Evolutionary conservation across 148 eudicot genomes (phyloP).

Genomic region (Rhododendron henanense): DNA sequence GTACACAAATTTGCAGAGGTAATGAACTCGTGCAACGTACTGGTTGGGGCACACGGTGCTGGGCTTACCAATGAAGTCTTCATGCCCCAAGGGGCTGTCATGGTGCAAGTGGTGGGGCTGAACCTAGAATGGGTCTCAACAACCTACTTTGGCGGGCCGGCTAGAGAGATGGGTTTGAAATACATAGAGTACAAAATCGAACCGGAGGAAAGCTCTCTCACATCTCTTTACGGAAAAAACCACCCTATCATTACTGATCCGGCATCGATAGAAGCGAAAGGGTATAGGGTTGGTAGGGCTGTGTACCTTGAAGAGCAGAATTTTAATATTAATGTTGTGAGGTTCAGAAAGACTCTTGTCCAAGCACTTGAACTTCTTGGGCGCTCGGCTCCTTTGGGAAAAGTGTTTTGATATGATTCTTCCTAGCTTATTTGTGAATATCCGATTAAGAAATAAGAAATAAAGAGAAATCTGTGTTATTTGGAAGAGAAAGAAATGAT

Average conservation of each 20-base stretch:
- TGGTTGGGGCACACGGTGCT: conserved; percentile 65
- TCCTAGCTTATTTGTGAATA: background rate
- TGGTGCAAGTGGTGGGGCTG: conserved; percentile 52
- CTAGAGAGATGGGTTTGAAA: conserved; percentile 38
- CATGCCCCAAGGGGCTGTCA: conserved; percentile 43
- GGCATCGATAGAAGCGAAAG: conserved; percentile 13
- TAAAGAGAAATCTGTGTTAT: no score
- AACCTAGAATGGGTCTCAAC: conserved; percentile 46
- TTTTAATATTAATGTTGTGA: conserved; percentile 32
- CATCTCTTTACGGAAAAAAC: conserved; percentile 31
- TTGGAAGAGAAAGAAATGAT: background rate
- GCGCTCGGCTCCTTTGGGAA: background rate
- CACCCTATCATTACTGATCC: conserved; percentile 41
- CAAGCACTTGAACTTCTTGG: conserved; percentile 42
- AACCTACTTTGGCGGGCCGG: conserved; percentile 39
- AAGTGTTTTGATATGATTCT: background rate
- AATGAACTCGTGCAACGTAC: conserved; percentile 42
- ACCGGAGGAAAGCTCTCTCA: conserved; percentile 53
- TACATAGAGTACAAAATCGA: conserved; percentile 47
- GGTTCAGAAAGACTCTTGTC: conserved; percentile 46
- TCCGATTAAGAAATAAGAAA: background rate
- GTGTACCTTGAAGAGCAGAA: conserved; percentile 50
- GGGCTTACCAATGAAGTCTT: conserved; percentile 50
- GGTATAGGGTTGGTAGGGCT: conserved; percentile 25
- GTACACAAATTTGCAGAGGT: conserved; percentile 30